Evolutionary conservation across 2,329 filamentous ascomycete genomes (phyloP).

Genomic region (Colletotrichum ledebouriae): DNA sequence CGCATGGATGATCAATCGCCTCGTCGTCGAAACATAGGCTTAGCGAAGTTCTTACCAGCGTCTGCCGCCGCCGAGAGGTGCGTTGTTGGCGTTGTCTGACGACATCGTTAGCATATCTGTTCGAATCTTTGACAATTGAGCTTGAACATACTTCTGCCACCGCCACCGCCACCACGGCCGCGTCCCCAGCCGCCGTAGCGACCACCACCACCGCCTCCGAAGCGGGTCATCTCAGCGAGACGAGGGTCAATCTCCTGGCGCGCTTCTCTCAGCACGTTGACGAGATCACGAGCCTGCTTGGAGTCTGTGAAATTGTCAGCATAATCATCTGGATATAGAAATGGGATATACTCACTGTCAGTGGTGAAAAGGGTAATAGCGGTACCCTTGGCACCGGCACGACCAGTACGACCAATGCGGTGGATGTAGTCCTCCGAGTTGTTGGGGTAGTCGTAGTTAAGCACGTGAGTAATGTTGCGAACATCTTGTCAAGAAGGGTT

Average conservation of each 20-base stretch:
- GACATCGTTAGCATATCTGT: conserved; percentile 47
- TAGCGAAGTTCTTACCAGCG: conserved; percentile 59
- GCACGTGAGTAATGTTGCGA: conserved; percentile 99
- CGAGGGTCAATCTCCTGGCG: conserved; percentile 98
- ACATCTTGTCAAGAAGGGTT: conserved; percentile 91
- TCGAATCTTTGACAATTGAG: conserved; percentile 45
- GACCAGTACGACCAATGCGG: conserved; percentile 94
- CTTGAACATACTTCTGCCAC: conserved; percentile 63
- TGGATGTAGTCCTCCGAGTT: conserved; percentile 99
- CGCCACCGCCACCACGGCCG: conserved; percentile 66
- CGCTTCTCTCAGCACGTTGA: conserved; percentile 91
- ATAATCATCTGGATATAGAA: neutral
- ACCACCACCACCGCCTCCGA: conserved; percentile 85
- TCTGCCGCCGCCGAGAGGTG: conserved; percentile 61
- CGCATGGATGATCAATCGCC: conserved; percentile 32
- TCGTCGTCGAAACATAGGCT: conserved; percentile 2
- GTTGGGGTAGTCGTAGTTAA: conserved; percentile 99
- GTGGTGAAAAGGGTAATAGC: conserved; percentile 99
- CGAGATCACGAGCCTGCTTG: conserved; percentile 96
- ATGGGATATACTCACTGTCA: conserved; percentile 82
- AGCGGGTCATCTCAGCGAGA: conserved; percentile 95
- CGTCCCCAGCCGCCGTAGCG: conserved; percentile 80
- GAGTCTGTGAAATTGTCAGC: conserved; percentile 72
- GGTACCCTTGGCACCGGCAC: conserved; percentile 93
- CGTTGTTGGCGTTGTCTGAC: conserved; percentile 63